Evolutionary conservation across 2,329 filamentous ascomycete genomes (phyloP), one percentile per base, ranked within the genome.

Genomic region (Podosphaera fusca): DNA sequence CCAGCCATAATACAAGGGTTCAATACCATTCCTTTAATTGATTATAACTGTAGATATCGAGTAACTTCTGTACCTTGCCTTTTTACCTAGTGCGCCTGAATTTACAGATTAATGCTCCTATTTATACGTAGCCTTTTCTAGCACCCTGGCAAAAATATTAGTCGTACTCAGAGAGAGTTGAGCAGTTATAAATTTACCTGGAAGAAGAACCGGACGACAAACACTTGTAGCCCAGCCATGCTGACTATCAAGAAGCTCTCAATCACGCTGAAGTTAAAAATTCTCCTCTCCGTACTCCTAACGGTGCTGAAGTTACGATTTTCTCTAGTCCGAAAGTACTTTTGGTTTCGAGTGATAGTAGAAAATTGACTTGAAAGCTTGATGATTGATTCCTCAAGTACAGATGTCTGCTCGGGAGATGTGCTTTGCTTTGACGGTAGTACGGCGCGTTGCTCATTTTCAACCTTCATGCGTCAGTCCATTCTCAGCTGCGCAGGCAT

Each of bases 291-390:
- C 46, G 92, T 98, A 73, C 89, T 95, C 70, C 87, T 79, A 65
- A 98, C 92, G 8, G 92, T 98, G 73, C 87, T 94, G 73, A 98
- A 96, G 73, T 98, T 98, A 60, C 92, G 80, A 77, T 98, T 98
- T 76, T 98, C 92, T 63, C 92, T 82, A 2, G 92, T 98, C 61
- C 94, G 85, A 81, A 98, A 98, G 75, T 98, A 98, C 70, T 98
- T 98, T 68, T 98, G 92, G 74, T 95, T 95, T 67, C 92, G 81
- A 47, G 86, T 88, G 68, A 98, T 92, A 60, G 89, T 95, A 12
- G 88, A 95, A 55, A 98, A 74, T 68, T 94, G 87, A 61, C 87
- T 83, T 10, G 88, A 95, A 59, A 98, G 78, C 74, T 95, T 95
- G 75, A 92, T 87, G 65, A 96, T 85, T 46, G 87, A 90, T 73